Evolutionary conservation across 2,329 filamentous ascomycete species (phyloP).

Genomic region (Stachybotrys chartarum): DNA sequence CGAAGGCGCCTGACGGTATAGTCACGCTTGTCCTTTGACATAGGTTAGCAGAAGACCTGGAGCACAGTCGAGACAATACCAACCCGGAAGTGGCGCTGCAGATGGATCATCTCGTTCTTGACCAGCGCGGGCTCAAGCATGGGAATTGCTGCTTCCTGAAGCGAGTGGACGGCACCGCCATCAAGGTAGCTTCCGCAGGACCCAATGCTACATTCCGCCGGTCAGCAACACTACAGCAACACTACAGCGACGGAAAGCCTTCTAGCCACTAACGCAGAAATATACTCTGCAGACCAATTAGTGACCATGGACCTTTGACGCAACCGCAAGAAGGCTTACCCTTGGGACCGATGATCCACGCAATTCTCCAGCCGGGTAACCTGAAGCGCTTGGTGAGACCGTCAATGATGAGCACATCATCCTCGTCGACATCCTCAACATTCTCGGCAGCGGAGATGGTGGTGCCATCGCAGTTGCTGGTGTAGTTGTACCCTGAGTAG

Average conservation of each 20-base stretch:
- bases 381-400: conserved; percentile 95
- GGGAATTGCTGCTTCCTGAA: conserved; percentile 85
- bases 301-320: neutral
- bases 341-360: conserved; percentile 93
- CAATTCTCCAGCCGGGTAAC: conserved; percentile 91
- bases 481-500: conserved; percentile 96
- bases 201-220: conserved; percentile 52
- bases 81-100: conserved; percentile 78
- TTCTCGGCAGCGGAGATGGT: conserved; percentile 88
- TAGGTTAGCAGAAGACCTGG: conserved; percentile 10
- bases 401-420: conserved; percentile 91
- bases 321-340: conserved; percentile 18
- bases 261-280: conserved; percentile 57
- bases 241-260: neutral
- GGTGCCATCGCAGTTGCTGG: conserved; percentile 78
- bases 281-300: conserved; percentile 58
- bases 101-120: conserved; percentile 75
- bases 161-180: conserved; percentile 87
- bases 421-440: conserved; percentile 79
- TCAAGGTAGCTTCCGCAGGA: conserved; percentile 92
- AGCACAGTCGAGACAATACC: conserved; percentile 9
- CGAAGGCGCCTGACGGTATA: conserved; percentile 75
- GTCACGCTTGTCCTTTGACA: conserved; percentile 69
- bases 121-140: conserved; percentile 89
- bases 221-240: neutral